Conservation (phyloP, 2,329 filamentous ascomycete genomes). For the Calonectria hongkongensis region DNA sequence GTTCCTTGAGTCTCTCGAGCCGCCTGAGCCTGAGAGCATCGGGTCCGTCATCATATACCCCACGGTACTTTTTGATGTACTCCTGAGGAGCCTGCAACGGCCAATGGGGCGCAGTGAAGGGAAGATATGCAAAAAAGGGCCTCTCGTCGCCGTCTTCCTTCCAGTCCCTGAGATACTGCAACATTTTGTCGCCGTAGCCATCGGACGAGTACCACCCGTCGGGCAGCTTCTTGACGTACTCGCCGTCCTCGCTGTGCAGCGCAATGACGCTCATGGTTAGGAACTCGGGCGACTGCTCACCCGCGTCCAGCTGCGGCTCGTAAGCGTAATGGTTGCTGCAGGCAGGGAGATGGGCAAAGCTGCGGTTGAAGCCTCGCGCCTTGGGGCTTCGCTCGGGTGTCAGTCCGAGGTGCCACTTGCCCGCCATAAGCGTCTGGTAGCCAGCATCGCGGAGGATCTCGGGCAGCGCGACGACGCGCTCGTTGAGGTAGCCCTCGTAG, state of each 20-base stretch:
- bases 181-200: slow-evolving; percentile 65
- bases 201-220: slow-evolving; percentile 69
- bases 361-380: neutral
- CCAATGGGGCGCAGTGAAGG: slow-evolving; percentile 56
- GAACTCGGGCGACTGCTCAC: slow-evolving; percentile 46
- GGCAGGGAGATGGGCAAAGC: slow-evolving; percentile 75
- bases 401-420: slow-evolving; percentile 54
- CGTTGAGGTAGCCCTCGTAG: slow-evolving; percentile 58
- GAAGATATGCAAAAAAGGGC: slow-evolving; percentile 54
- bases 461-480: slow-evolving; percentile 54
- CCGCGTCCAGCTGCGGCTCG: slow-evolving; percentile 48
- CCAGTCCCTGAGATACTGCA: slow-evolving; percentile 61
- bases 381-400: slow-evolving; percentile 44
- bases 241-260: slow-evolving; percentile 44
- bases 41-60: slow-evolving; percentile 77
- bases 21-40: slow-evolving; percentile 73
- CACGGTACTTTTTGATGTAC: slow-evolving; percentile 73
- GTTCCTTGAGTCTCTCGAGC: slow-evolving; percentile 71
- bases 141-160: slow-evolving; percentile 52
- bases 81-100: slow-evolving; percentile 75
- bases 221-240: slow-evolving; percentile 52
- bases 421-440: slow-evolving; percentile 57
- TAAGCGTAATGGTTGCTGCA: slow-evolving; percentile 71
- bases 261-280: slow-evolving; percentile 45
- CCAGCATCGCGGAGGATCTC: slow-evolving; percentile 57